Conservation (phyloP, 2,329 filamentous ascomycete species). For the Biscogniauxia mediterranea region DNA sequence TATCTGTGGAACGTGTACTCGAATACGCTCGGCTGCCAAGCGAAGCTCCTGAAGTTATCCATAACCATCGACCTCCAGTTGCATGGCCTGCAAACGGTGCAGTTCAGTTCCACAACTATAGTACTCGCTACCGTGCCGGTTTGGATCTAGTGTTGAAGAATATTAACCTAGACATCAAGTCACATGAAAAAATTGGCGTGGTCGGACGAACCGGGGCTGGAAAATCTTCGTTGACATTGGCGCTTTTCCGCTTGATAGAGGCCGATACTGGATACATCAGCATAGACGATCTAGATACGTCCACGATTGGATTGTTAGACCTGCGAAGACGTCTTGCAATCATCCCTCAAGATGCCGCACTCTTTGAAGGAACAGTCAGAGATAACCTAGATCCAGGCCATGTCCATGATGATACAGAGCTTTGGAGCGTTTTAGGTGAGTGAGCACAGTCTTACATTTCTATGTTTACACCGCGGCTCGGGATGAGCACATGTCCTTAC, state of each 20-base stretch:
- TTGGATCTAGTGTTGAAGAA: slow-evolving; percentile 92
- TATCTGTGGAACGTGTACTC: slow-evolving; percentile 94
- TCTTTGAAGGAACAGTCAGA: slow-evolving; percentile 89
- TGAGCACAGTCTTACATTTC: slow-evolving; percentile 30
- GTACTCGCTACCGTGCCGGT: slow-evolving; percentile 85
- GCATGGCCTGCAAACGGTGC: slow-evolving; percentile 90
- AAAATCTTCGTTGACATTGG: slow-evolving; percentile 89
- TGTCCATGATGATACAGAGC: slow-evolving; percentile 92
- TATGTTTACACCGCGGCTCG: slow-evolving; percentile 19
- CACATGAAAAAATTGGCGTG: slow-evolving; percentile 96
- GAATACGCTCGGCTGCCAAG: slow-evolving; percentile 91
- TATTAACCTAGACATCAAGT: slow-evolving; percentile 87
- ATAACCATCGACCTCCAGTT: slow-evolving; percentile 79
- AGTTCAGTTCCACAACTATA: slow-evolving; percentile 90
- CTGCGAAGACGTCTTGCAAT: slow-evolving; percentile 87
- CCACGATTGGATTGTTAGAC: slow-evolving; percentile 84
- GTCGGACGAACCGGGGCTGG: slow-evolving; percentile 94
- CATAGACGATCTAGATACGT: slow-evolving; percentile 88
- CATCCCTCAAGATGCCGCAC: slow-evolving; percentile 94
- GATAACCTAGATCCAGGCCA: slow-evolving; percentile 96
- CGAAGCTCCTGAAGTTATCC: slow-evolving; percentile 92
- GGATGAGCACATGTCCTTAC: slow-evolving; percentile 23
- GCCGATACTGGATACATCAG: slow-evolving; percentile 77
- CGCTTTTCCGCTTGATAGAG: slow-evolving; percentile 95
- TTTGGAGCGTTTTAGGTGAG: slow-evolving; percentile 92